Evolutionary conservation across 495 filamentous ascomycete species (phyloP), one percentile per base, ranked within the genome.

Genomic region (Aspergillus affinis): DNA sequence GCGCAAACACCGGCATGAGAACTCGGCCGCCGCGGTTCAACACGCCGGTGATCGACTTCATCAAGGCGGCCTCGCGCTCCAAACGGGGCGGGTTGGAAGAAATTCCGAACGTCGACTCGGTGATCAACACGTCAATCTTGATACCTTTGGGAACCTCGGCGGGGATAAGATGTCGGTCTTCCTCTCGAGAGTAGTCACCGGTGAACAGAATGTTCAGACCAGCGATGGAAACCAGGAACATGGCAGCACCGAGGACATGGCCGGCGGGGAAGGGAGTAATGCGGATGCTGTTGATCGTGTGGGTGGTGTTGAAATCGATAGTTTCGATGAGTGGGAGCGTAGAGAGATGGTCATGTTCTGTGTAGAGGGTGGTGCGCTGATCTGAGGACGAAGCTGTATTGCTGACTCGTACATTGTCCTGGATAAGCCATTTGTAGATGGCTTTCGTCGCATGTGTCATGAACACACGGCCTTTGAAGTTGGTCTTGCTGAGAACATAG

Each of bases 401-500:
- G 66, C 80, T 84, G 36, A 98, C 92, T 60, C 94, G 87, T 27
- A 98, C 89, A 69, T 90, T 92, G 75, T 98, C 94, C 72, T 96
- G 92, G 54, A 98, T 96, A 36, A 98, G 82, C 92, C 93, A 97
- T 80, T 97, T 98, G 82, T 98, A 98, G 74, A 98, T 98, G 60
- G 94, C 94, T 75, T 97, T 97, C 23, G 94, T 98, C 6, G 94
- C 90, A 77, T 98, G 94, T 26, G 94, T 98, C 93, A 97, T 98
- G 78, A 97, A 97, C 58, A 97, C 92, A 27, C 93, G 86, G 55
- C 94, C 94, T 62, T 89, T 88, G 82, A 98, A 98, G 69, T 95
- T 96, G 50, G 94, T 97, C 75, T 98, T 98, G 59, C 93, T 88
- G 69, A 98, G 84, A 57, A 98, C 94, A 73, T 97, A 98, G 36